Conservation (phyloP, 148 eudicot species). For the Cornus controversa region DNA sequence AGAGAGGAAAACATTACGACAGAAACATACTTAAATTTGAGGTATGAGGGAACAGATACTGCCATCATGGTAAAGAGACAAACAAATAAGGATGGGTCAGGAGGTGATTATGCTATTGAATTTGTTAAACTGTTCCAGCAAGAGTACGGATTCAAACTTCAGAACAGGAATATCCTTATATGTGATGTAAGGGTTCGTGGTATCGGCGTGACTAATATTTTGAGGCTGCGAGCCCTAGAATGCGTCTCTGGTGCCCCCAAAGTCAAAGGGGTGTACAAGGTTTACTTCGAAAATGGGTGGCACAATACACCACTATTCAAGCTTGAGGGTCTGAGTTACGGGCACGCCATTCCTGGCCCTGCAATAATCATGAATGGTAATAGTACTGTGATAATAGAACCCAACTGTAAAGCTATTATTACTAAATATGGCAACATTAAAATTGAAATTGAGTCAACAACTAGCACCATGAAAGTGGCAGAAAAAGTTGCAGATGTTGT, state of each 20-base stretch:
- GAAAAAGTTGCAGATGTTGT: constrained; percentile 95
- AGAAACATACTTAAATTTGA: constrained; percentile 79
- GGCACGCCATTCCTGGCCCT: constrained; percentile 77
- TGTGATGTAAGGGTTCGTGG: constrained; percentile 96
- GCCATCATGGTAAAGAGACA: constrained; percentile 86
- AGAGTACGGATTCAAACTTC: constrained; percentile 91
- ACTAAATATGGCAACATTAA: constrained; percentile 91
- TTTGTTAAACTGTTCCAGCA: constrained; percentile 78
- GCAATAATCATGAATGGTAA: constrained; percentile 97
- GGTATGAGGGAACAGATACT: constrained; percentile 97
- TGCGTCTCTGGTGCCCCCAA: constrained; percentile 48
- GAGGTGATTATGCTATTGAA: constrained; percentile 73
- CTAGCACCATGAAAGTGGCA: constrained; percentile 37
- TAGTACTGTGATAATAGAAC: constrained; percentile 91
- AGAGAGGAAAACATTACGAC: constrained; percentile 56
- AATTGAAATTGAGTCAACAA: constrained; percentile 63
- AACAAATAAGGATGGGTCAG: constrained; percentile 39
- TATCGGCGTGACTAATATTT: constrained; percentile 83
- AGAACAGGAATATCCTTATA: constrained; percentile 70
- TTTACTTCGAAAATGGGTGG: constrained; percentile 73
- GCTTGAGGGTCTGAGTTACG: constrained; percentile 71
- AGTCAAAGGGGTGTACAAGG: constrained; percentile 53
- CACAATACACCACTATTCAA: constrained; percentile 76
- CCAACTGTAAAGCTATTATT: constrained; percentile 68
- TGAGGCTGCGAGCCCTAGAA: constrained; percentile 65